Evolutionary conservation across 106 monocot species (phyloP).

Genomic region (Allium fistulosum): DNA sequence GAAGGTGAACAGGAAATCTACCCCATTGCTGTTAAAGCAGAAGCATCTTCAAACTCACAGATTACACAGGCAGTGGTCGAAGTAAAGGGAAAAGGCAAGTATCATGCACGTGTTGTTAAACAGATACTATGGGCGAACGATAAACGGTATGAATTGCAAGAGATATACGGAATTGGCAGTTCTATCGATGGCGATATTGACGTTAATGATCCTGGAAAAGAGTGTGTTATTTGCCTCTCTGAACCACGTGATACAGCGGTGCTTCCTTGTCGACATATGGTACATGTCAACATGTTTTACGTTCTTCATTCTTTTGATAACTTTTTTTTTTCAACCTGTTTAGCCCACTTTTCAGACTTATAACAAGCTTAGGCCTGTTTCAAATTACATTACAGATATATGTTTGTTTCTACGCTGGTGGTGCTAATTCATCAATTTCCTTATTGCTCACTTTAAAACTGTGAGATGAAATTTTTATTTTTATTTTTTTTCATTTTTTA

Average conservation of each 20-base stretch:
- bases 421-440: background rate
- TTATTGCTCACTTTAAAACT: too few species aligned
- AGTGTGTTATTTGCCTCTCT: conserved; percentile 72
- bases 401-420: background rate
- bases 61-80: conserved; percentile 61
- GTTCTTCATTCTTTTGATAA: background rate
- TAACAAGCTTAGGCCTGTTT: background rate
- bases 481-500: too few species aligned
- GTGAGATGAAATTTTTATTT: too few species aligned
- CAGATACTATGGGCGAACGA: conserved; percentile 67
- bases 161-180: conserved; percentile 67
- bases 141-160: conserved; percentile 59
- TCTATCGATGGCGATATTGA: conserved; percentile 44
- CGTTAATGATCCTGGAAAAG: conserved; percentile 64
- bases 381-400: background rate
- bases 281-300: conserved; percentile 7
- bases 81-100: conserved; percentile 45
- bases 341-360: background rate
- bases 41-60: conserved; percentile 42
- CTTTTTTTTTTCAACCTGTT: background rate
- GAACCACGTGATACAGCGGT: conserved; percentile 74
- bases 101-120: conserved; percentile 33
- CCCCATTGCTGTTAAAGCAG: conserved; percentile 53
- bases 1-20: conserved; percentile 39
- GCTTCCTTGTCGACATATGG: conserved; percentile 80